Base-by-base conservation (phyloP, 306 rosid species). In the Rosa persica region DNA sequence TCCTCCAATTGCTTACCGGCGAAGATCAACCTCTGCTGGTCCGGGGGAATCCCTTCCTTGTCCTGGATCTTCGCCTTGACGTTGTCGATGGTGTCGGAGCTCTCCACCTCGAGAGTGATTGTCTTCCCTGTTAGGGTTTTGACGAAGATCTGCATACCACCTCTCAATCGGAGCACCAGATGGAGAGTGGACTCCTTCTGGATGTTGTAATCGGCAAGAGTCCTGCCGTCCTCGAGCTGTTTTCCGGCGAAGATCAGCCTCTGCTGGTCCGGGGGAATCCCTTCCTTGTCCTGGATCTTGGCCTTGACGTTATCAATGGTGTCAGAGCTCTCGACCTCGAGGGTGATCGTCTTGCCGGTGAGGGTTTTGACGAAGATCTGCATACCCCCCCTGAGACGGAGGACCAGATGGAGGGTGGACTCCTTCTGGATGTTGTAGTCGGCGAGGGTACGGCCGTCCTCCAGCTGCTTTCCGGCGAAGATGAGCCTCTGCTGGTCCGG, bases 341-440 rank as follows among this genome's bases (percentile, higher is more conserved):
- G 16, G 0, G 85, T 86, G 20, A 86, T 86, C 0, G 87, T 86
- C 81, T 86, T 86, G 0, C 89, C 89, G 2, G 89, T 86, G 0
- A 83, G 71, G 58, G 89, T 83, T 38, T 86, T 86, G 20, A 85
- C 88, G 43, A 85, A 86, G 67, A 85, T 85, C 81, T 85, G 88
- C 88, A 85, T 85, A 0, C 88, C 88, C 6, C 89, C 83, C 2
- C 84, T 70, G 34, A 85, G 72, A n/a, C 88, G 84, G 2, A 85
- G 88, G 6, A 85, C 88, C 17, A 85, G 80, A n/a, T 85, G 88
- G 2, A 85, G 82, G 1, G 88, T 85, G 0, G 86, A 82, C 16
- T 85, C 88, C 71, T 85, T 85, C 80, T 85, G 88, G 67, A 85
- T 82, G 38, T 85, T 85, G 78, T 85, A 85, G 5, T 85, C 88